Evolutionary conservation across 805 yeast species (phyloP), one percentile per base, ranked within the genome.

Genomic region (Ogataea kodamae): DNA sequence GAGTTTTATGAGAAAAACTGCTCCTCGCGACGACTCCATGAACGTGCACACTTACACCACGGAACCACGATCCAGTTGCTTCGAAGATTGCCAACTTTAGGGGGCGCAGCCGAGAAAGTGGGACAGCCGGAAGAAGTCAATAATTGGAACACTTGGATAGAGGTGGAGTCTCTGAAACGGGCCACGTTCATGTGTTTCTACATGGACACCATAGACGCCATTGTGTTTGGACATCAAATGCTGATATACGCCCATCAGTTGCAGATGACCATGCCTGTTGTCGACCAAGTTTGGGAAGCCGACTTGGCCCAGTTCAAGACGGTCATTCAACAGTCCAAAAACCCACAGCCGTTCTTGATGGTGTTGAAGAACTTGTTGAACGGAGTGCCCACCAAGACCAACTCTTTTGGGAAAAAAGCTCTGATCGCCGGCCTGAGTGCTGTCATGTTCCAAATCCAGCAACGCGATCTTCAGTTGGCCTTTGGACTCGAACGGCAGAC

Each of bases 41-140:
- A 86, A 59, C 60, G 96, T 29, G 83, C 86, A 0, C 90, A 81
- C 56, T 62, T 87, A 13, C 95, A 87, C 53, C 96, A 86, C 55
- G 95, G 92, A 4, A 81, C 95, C 0, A 78, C 89, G 0, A 78
- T 85, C 24, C 95, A 86, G 56, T 60, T 86, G 25, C 60, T 86
- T 30, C 63, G 94, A 45, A 66, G 95, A 46, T 76, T 86, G 0
- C 86, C 94, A 1, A 72, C 82, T 1, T 57, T 86, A 20, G 88
- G 88, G 9, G 88, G 88, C 0, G 75, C 81, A 37, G 84, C 87
- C 0, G 59, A 54, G 54, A 27, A 60, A 47, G 16, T 47, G 11
- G 43, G 36, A 15, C 28, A 46, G 44, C 24, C 25, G 13, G 56
- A 50, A 14, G 49, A 48, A 17, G 50, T 45, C 18, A 53, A 48